Conservation (phyloP, 1,139 yeast genomes). For the Oligophagozyma castellii region DNA sequence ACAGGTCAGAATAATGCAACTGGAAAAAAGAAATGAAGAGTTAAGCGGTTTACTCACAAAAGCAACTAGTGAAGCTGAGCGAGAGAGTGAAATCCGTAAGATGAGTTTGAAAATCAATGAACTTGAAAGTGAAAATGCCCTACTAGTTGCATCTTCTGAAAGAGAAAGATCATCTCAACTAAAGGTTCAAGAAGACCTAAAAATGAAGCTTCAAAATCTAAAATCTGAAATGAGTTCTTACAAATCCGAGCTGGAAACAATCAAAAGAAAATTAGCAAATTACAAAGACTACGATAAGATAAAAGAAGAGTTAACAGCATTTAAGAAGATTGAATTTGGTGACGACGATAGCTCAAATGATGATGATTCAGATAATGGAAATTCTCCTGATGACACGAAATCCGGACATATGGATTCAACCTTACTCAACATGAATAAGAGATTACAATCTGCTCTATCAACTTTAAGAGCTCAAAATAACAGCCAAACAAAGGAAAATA, state of each 20-base stretch:
- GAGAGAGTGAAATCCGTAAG: slow-evolving; percentile 23
- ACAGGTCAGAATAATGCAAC: slow-evolving; percentile 51
- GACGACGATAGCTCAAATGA: slow-evolving; percentile 27
- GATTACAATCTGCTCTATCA: slow-evolving; percentile 28
- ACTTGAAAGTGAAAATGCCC: slow-evolving; percentile 53
- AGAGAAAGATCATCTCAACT: slow-evolving; percentile 27
- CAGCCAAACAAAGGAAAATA: slow-evolving; percentile 15
- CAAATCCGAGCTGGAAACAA: slow-evolving; percentile 35
- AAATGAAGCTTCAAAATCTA: slow-evolving; percentile 27
- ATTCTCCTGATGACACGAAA: slow-evolving; percentile 10
- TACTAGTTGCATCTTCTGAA: slow-evolving; percentile 50
- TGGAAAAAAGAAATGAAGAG: slow-evolving; percentile 68
- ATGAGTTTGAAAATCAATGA: slow-evolving; percentile 35
- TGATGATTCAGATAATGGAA: slow-evolving; percentile 26
- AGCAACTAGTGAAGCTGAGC: slow-evolving; percentile 23
- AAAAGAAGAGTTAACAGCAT: slow-evolving; percentile 56
- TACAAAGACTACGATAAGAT: slow-evolving; percentile 63
- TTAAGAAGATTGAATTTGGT: slow-evolving; percentile 66
- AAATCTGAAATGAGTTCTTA: slow-evolving; percentile 36
- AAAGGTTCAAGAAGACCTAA: slow-evolving; percentile 24
- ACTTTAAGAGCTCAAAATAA: slow-evolving; percentile 22
- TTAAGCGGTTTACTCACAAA: slow-evolving; percentile 50
- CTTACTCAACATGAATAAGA: slow-evolving; percentile 29
- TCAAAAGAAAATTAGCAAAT: slow-evolving; percentile 33
- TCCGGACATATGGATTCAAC: slow-evolving; percentile 28